phyloP scores from a whole-genome alignment of 2,329 filamentous ascomycete species.

The Capronia coronata region DNA sequence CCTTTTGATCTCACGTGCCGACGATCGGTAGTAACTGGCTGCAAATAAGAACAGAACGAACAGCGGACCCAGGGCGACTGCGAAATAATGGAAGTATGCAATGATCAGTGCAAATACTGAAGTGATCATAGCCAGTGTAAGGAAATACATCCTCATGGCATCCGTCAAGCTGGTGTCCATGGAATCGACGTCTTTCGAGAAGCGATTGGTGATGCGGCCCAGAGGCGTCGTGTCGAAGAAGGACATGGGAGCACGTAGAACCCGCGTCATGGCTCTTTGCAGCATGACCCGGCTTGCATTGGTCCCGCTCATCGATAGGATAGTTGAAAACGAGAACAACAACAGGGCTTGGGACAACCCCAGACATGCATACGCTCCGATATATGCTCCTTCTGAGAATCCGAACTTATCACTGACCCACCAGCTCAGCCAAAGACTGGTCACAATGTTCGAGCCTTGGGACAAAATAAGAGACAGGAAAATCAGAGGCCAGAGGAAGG shows the following conservation, averaged over 20 bases:
- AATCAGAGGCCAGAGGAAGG: conserved; percentile 60
- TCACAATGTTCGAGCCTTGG: conserved; percentile 79
- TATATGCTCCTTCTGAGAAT: conserved; percentile 62
- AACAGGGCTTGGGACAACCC: conserved; percentile 64
- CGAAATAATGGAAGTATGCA: conserved; percentile 89
- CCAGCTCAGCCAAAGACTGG: conserved; percentile 86
- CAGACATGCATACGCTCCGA: conserved; percentile 63
- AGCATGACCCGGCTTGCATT: conserved; percentile 76
- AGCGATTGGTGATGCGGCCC: conserved; percentile 91
- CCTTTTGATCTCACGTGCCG: conserved; percentile 88
- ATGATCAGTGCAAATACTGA: conserved; percentile 87
- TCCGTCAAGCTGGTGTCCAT: conserved; percentile 93
- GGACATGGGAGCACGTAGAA: conserved; percentile 65
- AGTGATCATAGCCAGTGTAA: conserved; percentile 74
- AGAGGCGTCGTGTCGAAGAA: conserved; percentile 97
- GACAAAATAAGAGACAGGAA: conserved; percentile 61
- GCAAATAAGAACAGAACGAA: conserved; percentile 73
- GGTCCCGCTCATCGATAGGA: conserved; percentile 73
- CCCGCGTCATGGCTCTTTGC: conserved; percentile 67
- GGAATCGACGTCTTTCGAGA: conserved; percentile 89
- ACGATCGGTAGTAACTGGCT: conserved; percentile 80
- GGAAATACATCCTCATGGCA: conserved; percentile 84
- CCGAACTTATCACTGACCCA: conserved; percentile 79
- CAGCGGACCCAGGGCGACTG: conserved; percentile 61
- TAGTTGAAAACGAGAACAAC: conserved; percentile 73